Conservation (phyloP, 176 grass and related monocot species). For the Bonia amplexicaulis region DNA sequence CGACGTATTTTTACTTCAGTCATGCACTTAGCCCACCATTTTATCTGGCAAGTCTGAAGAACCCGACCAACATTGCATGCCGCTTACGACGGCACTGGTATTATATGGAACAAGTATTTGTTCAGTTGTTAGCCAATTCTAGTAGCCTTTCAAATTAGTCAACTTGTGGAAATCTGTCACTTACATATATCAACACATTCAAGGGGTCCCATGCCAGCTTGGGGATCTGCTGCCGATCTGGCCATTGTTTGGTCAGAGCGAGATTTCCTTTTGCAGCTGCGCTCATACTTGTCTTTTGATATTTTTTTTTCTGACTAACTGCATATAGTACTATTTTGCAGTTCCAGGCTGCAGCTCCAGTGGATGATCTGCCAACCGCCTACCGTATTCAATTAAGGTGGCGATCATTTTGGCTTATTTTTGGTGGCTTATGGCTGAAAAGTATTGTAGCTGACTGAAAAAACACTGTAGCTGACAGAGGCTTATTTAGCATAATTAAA, state of each 20-base stretch:
- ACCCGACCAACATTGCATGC: background rate
- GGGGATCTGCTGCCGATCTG: background rate
- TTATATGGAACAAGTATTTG: background rate
- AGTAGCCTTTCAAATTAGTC: background rate
- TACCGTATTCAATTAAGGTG: background rate
- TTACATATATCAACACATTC: background rate
- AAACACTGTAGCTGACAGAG: too few species aligned
- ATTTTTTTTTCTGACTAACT: background rate
- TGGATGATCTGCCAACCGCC: conserved; percentile 13
- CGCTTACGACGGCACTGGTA: background rate
- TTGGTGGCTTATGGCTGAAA: too few species aligned
- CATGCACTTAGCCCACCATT: background rate
- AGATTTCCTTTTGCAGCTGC: background rate
- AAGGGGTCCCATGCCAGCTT: background rate
- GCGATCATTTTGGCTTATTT: too few species aligned
- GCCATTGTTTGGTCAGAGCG: conserved; percentile 2
- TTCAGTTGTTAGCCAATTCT: background rate
- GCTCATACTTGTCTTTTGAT: background rate
- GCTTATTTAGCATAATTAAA: too few species aligned
- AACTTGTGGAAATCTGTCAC: background rate
- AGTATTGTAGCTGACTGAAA: too few species aligned
- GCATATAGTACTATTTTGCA: background rate
- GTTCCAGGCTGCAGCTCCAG: background rate
- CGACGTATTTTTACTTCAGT: background rate
- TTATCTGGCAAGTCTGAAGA: background rate